Conservation (phyloP, 2,329 filamentous ascomycete species). For the Colletotrichum eleusines region DNA sequence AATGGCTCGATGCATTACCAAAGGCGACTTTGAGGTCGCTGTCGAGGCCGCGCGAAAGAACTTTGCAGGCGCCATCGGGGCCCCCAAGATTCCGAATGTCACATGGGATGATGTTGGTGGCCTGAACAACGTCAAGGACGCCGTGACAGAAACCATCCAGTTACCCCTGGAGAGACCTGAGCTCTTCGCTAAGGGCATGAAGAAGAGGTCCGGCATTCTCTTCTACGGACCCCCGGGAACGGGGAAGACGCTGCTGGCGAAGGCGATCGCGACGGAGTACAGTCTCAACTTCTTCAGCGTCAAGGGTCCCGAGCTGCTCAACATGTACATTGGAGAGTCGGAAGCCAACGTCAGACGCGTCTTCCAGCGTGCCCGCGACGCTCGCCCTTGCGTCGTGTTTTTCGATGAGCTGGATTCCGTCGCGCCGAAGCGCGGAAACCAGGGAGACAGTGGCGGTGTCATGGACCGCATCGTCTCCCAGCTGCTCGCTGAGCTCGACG, state of each 20-base stretch:
- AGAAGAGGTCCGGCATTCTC: slow-evolving; percentile 89
- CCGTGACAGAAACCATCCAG: slow-evolving; percentile 97
- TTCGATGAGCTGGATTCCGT: slow-evolving; percentile 95
- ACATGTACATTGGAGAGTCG: slow-evolving; percentile 97
- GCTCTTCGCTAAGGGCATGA: slow-evolving; percentile 96
- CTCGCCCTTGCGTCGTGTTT: slow-evolving; percentile 89
- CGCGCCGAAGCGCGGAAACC: slow-evolving; percentile 95
- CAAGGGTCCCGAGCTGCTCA: slow-evolving; percentile 90
- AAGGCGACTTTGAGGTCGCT: slow-evolving; percentile 88
- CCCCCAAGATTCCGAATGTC: slow-evolving; percentile 97
- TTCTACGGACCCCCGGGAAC: slow-evolving; percentile 94
- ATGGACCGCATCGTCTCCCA: slow-evolving; percentile 99
- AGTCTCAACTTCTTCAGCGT: slow-evolving; percentile 95
- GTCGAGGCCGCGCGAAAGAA: slow-evolving; percentile 97
- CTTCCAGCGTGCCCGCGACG: slow-evolving; percentile 88
- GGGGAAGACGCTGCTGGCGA: slow-evolving; percentile 91
- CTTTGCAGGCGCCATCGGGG: slow-evolving; percentile 96
- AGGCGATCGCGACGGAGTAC: slow-evolving; percentile 94
- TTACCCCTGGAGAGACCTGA: slow-evolving; percentile 91
- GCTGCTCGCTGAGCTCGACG: slow-evolving; percentile 92
- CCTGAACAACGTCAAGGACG: slow-evolving; percentile 92
- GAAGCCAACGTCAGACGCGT: slow-evolving; percentile 92
- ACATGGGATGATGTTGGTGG: slow-evolving; percentile 97
- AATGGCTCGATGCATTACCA: slow-evolving; percentile 81
- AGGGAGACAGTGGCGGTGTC: slow-evolving; percentile 95